Evolutionary conservation across 257 asterid species (phyloP), one percentile per base, ranked within the genome.

Genomic region (Nicotiana obtusifolia): DNA sequence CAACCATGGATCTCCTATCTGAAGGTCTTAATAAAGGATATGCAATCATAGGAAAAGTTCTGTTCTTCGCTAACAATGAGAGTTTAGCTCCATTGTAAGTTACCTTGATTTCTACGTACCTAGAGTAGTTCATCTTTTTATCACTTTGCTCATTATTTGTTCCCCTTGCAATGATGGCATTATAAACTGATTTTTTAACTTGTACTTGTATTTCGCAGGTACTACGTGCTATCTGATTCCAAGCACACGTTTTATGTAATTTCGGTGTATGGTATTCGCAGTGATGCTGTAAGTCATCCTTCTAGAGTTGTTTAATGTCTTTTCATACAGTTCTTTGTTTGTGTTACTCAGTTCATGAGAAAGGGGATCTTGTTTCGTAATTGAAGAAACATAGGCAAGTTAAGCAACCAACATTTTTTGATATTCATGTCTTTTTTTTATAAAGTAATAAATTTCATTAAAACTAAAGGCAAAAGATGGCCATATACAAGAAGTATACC

Each of bases 21-120:
- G 94, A 90, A 89, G 99, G 99, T 81, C 90, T 90, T 41, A 95
- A 95, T 88, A 94, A 91, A 91, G 93, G 89, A 84, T 89, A 88
- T 80, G 95, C 97, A 6, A 84, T 92, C 65, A 87, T 91, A 20
- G 99, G 96, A 77, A 92, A 88, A 84, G 95, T 94, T 83, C 30
- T 92, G 65, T 87, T 86, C 88, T 91, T 87, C 81, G 87, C 93
- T 77, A 88, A 88, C 86, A 94, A 91, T 26, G 94, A 88, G 69
- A 88, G 85, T 84, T 87, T 83, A 69, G 89, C 95, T 9, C 98
- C 99, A 64, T 86, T 88, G 99, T 95, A 85, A 89, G 99, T 89
- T 80, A 81, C 82, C 49, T 77, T 56, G 80, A 66, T 69, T 65
- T 47, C 6, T 65, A 35, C 0, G 73, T 28, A 80, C 62, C 83